Evolutionary conservation across 2,329 filamentous ascomycete species (phyloP), one percentile per base, ranked within the genome.

Genomic region (Trichoderma hamatum): DNA sequence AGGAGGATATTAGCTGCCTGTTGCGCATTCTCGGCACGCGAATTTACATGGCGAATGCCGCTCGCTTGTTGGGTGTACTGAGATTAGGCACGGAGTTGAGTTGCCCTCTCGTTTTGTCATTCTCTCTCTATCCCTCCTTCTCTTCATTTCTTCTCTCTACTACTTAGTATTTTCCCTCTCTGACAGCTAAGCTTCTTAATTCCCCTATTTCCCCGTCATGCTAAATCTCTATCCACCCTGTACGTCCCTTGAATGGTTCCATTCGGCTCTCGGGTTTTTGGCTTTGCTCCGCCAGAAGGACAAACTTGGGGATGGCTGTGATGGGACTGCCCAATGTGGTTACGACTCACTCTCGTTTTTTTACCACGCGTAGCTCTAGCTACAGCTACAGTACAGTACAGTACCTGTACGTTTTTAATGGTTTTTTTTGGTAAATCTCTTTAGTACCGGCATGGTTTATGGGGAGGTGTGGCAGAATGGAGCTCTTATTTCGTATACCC

Each of bases 361-460:
- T 26, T 24, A 36, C 56, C 13, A 39, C 26, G 24, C 61, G 5
- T 49, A 54, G 61, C 46, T 24, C 11, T 49, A 54, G 61, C 46
- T 24, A 30, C 30, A 30, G n/a, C n/a, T n/a, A n/a, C n/a, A n/a
- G n/a, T 30, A 30, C 30, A 30, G 30, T 30, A 30, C 19, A 16
- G 63, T n/a, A n/a, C n/a, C n/a, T 21, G 14, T 34, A 28, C n/a
- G 36, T 30, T 49, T 63, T 58, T 58, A 30, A 36, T 46, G 26
- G 34, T 56, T 49, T 34, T 56, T 56, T 49, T 34, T 65, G 62
- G 52, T 43, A 49, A 66, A 66, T 66, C 63, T n/a, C 19, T 56
- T 46, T 49, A 58, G 63, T 49, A 43, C 52, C 63, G 36, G 63
- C 63, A 66, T 66, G 52, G 63, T n/a, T 24, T 28, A 56, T 24